Base-by-base conservation (phyloP, 139 green algal species). In the Coccomyxa sp. region DNA sequence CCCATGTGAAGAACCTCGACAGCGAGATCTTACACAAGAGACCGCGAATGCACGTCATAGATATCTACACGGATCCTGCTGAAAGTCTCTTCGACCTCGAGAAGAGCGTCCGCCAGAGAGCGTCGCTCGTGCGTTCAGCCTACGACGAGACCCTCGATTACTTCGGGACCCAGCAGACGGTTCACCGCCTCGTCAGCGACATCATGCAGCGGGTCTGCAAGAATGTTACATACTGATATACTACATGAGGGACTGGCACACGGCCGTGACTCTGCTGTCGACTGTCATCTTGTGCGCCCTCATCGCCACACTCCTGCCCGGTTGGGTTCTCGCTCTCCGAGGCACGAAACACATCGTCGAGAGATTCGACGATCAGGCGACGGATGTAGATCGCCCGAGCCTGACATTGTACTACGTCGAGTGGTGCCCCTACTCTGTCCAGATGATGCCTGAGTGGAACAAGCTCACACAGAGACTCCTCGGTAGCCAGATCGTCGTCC, bases 161-260 rank as follows among this genome's bases (percentile, higher is more conserved):
- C 44, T 58, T 58, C 44, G 44, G 44, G 44, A 10, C 14, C 44
- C 10, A 58, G 44, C 44, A 58, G 44, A 58, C 44, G 44, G 44
- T 58, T 58, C 44, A 58, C 44, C 44, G 44, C 44, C 44, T 58
- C 44, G 44, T 58, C 44, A 58, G 44, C 44, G 44, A 58, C 44
- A 58, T 58, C 44, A 58, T 58, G 44, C 44, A 58, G 10, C 44
- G 44, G 44, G 44, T 58, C 44, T 58, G 44, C 44, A 58, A 58
- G 44, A 58, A 58, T 58, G 44, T 58, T 58, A 58, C 44, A 58
- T 58, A 58, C 44, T 58, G 44, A 58, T 58, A 58, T 58, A n/a
- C n/a, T n/a, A 58, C 44, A 58, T 58, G 44, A 58, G 44, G 44
- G 44, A 58, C 14, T 58, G 44, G 44, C 44, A 58, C 44, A 58